Conservation (phyloP, 768 basidiomycete species). For the Mycena polygramma region DNA sequence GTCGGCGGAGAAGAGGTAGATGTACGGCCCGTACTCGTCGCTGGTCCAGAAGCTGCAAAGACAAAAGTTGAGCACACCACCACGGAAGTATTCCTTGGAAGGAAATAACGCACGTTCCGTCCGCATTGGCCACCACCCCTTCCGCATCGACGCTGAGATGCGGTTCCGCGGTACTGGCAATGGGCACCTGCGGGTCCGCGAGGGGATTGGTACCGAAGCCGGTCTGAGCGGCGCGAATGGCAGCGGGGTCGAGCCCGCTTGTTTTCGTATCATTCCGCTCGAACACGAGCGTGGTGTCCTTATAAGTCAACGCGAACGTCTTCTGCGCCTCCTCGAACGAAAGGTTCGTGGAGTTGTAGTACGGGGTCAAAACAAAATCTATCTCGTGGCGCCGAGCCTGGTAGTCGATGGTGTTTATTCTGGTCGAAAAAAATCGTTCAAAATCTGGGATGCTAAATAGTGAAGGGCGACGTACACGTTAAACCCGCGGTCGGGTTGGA, state of each 20-base stretch:
- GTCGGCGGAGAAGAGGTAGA: conserved; percentile 63
- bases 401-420: conserved; percentile 69
- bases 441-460: too few relatives aligned
- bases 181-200: conserved; percentile 62
- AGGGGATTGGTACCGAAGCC: conserved; percentile 47
- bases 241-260: conserved; percentile 68
- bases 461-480: conserved; percentile 59
- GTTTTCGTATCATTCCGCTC: conserved; percentile 63
- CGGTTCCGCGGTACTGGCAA: conserved; percentile 55
- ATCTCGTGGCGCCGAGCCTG: conserved; percentile 74
- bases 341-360: conserved; percentile 60
- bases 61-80: not conserved
- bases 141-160: conserved; percentile 70
- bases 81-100: not conserved
- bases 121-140: conserved; percentile 67
- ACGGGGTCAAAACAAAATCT: conserved; percentile 70
- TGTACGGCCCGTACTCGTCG: conserved; percentile 79
- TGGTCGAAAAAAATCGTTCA: conserved; percentile 37
- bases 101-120: conserved; percentile 63
- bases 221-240: conserved; percentile 55
- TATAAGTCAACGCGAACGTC: conserved; percentile 66
- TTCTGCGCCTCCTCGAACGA: conserved; percentile 62
- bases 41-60: conserved; percentile 71
- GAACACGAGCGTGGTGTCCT: conserved; percentile 60
- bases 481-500: conserved; percentile 72